Percentiles rank a stretch among this genome's conserved stretches.
Conservation (phyloP, 2,329 filamentous ascomycete genomes). For the Penicillium freii region DNA sequence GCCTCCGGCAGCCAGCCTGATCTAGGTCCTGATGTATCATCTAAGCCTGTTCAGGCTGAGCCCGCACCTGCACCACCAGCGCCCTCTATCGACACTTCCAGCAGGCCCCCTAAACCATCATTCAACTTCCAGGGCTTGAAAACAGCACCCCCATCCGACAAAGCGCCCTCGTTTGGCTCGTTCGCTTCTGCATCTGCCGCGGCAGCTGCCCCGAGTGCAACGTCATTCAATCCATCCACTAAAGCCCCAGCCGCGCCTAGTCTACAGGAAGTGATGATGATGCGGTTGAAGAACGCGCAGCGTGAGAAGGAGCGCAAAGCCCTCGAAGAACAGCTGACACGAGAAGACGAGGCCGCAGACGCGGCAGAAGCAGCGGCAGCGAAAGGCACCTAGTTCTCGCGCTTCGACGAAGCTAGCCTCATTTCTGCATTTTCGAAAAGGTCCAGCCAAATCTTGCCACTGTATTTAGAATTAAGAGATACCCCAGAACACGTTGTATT, state of each 20-base stretch:
- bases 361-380: constrained; percentile 30
- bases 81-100: constrained; percentile 6
- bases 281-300: constrained; percentile 57
- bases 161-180: constrained; percentile 44
- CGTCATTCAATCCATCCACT: constrained; percentile 25
- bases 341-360: constrained; percentile 48
- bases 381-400: constrained; percentile 12
- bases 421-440: not conserved
- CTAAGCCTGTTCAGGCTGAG: constrained; percentile 22
- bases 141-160: constrained; percentile 28
- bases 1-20: constrained; percentile 55
- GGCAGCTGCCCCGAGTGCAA: constrained; percentile 28
- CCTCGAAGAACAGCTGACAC: constrained; percentile 53
- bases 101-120: constrained; percentile 21
- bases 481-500: constrained; percentile 20
- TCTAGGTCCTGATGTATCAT: constrained; percentile 27
- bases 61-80: not conserved
- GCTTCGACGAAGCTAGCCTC: not conserved
- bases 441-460: not conserved
- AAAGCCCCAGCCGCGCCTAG: constrained; percentile 37
- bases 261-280: constrained; percentile 53
- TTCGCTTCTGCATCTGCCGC: constrained; percentile 38
- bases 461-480: constrained; percentile 20
- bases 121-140: constrained; percentile 40
- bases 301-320: constrained; percentile 51